phyloP scores from a whole-genome alignment of 73 alveolate genomes.

The Stentor coeruleus region DNA sequence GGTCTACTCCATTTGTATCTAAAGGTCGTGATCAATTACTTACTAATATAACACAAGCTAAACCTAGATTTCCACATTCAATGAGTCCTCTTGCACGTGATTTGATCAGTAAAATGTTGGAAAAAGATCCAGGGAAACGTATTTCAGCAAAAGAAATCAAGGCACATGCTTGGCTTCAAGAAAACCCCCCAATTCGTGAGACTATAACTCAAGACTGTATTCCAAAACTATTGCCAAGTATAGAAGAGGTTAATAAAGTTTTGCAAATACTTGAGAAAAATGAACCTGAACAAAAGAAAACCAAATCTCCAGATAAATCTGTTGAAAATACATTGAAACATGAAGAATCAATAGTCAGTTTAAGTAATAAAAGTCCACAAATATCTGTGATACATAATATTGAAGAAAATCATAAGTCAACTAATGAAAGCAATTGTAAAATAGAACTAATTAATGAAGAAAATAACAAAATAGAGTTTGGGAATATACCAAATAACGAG shows the following conservation, averaged over 20 bases:
- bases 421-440: neutral
- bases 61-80: neutral
- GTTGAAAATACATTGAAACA: neutral
- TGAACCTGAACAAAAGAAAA: too few species aligned
- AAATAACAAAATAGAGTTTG: too few species aligned
- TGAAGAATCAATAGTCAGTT: too few species aligned
- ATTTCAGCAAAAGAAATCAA: neutral
- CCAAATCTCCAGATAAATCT: neutral
- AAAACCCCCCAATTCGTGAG: slow-evolving; percentile 22
- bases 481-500: neutral
- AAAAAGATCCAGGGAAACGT: slow-evolving; percentile 20
- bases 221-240: neutral
- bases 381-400: too few species aligned
- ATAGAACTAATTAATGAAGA: too few species aligned
- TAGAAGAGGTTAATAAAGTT: slow-evolving; percentile 3
- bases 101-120: neutral
- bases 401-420: neutral
- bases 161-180: slow-evolving; percentile 7
- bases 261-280: too few species aligned
- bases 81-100: slow-evolving; percentile 24
- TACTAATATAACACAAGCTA: neutral
- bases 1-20: slow-evolving; percentile 45
- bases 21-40: slow-evolving; percentile 21
- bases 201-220: slow-evolving; percentile 28
- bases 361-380: too few species aligned